These are phyloP conservation scores for Fusarium robinianum DNA, from an alignment of 2,329 filamentous ascomycete species.

Conservation along the genomic window DNA sequence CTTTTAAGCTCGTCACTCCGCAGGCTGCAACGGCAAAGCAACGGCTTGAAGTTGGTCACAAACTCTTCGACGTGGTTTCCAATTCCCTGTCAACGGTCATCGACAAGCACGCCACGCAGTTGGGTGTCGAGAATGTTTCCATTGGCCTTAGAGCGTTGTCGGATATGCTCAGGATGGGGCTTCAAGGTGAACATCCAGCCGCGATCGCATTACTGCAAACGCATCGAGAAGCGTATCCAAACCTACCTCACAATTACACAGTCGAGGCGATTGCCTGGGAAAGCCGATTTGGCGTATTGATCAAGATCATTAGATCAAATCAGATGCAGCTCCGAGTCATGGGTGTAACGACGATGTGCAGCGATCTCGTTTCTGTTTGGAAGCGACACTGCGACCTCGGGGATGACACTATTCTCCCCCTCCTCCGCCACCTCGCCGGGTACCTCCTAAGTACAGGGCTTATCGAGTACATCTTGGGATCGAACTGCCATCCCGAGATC, in stretches of 20 bases:
- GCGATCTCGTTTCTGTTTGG: conserved; percentile 70
- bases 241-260: conserved; percentile 45
- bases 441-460: conserved; percentile 73
- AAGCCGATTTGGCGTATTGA: conserved; percentile 72
- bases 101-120: conserved; percentile 59
- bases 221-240: conserved; percentile 40
- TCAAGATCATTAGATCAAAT: conserved; percentile 76
- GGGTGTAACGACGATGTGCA: conserved; percentile 75
- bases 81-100: conserved; percentile 51
- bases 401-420: conserved; percentile 46
- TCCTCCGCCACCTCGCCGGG: conserved; percentile 69
- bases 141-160: conserved; percentile 48
- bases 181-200: conserved; percentile 45
- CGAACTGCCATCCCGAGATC: conserved; percentile 90
- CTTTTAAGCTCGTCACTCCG: conserved; percentile 28
- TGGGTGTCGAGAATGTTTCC: conserved; percentile 52
- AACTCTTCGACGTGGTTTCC: conserved; percentile 50
- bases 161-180: conserved; percentile 48
- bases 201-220: conserved; percentile 39
- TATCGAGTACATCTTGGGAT: conserved; percentile 84
- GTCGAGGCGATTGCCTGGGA: conserved; percentile 59
- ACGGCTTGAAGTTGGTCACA: conserved; percentile 47
- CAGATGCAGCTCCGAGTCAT: conserved; percentile 89
- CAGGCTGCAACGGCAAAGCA: conserved; percentile 33
- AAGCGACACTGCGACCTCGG: conserved; percentile 56